Evolutionary conservation across 805 yeast genomes (phyloP).

Genomic region (Wickerhamiella alocasiicola): DNA sequence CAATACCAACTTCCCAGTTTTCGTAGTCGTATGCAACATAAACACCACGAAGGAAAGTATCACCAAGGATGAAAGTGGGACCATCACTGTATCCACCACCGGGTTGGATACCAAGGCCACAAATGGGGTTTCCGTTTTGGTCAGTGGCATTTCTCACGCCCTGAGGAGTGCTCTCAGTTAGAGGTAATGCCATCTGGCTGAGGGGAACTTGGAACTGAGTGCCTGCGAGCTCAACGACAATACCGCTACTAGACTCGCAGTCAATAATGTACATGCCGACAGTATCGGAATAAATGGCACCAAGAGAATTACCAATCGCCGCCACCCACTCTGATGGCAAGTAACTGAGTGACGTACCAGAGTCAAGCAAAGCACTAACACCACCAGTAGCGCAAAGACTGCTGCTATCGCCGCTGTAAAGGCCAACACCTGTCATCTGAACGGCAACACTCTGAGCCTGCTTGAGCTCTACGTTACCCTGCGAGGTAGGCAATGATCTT

Average conservation of each 20-base stretch:
- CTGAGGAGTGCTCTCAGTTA: constrained; percentile 13
- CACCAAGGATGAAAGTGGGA: constrained; percentile 40
- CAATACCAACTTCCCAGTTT: constrained; percentile 42
- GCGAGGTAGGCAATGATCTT: constrained; percentile 13
- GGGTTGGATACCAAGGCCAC: constrained; percentile 23
- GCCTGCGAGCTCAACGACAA: constrained; percentile 43
- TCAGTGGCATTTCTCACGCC: constrained; percentile 12
- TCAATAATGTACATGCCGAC: constrained; percentile 31
- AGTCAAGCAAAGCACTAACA: constrained; percentile 36
- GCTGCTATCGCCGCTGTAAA: constrained; percentile 15
- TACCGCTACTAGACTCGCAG: constrained; percentile 28
- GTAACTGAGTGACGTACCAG: constrained; percentile 40
- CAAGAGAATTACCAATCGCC: constrained; percentile 27
- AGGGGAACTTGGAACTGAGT: constrained; percentile 36
- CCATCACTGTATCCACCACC: constrained; percentile 20
- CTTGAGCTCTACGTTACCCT: background rate
- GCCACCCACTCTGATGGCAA: constrained; percentile 30
- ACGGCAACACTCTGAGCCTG: constrained; percentile 10
- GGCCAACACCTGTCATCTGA: constrained; percentile 13
- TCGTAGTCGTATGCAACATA: constrained; percentile 60
- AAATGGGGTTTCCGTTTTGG: constrained; percentile 18
- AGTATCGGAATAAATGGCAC: constrained; percentile 29
- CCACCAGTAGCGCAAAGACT: constrained; percentile 10
- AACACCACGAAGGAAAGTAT: constrained; percentile 48
- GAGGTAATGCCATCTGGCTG: constrained; percentile 18